A percentile compares a stretch with the other conserved stretches of the same genome.
Conservation (phyloP, 1,284 basidiomycete species). For the Marasmius fiardii region DNA sequence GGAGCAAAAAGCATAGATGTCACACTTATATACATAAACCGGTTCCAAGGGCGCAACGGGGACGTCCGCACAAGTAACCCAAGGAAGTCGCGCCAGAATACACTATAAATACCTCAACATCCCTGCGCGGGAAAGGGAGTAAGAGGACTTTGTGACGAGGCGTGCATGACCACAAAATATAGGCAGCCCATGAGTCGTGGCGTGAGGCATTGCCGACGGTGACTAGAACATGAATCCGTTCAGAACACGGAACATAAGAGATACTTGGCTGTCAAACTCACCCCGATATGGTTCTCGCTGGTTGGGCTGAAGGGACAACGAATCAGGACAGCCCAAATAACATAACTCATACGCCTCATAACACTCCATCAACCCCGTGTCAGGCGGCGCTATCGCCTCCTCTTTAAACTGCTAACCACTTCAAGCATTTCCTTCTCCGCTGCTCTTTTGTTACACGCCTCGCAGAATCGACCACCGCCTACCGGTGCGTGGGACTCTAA, state of each 20-base stretch:
- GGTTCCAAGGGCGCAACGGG: not conserved
- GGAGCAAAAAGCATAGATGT: too few species aligned
- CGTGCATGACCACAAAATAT: too few species aligned
- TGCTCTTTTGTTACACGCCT: slow-evolving; percentile 25
- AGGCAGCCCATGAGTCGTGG: not conserved
- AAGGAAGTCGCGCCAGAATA: too few species aligned
- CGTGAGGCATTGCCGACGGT: not conserved
- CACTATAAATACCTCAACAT: too few species aligned
- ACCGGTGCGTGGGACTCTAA: not conserved
- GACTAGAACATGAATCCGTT: not conserved
- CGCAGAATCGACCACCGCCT: slow-evolving; percentile 28
- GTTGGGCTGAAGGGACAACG: not conserved
- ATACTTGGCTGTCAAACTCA: not conserved
- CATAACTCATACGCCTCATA: not conserved
- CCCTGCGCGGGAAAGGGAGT: too few species aligned
- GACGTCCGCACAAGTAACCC: not conserved
- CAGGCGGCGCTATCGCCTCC: not conserved
- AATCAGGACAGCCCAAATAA: not conserved
- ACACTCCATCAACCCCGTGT: not conserved
- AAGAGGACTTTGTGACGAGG: too few species aligned
- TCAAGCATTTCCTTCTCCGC: slow-evolving; percentile 7
- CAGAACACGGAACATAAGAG: not conserved
- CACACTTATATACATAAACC: not conserved
- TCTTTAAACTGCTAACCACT: slow-evolving; percentile 1
- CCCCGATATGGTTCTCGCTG: not conserved